Evolutionary conservation across 2,329 filamentous ascomycete species (phyloP), one percentile per base, ranked within the genome.

Genomic region (Hypocreales sp.): DNA sequence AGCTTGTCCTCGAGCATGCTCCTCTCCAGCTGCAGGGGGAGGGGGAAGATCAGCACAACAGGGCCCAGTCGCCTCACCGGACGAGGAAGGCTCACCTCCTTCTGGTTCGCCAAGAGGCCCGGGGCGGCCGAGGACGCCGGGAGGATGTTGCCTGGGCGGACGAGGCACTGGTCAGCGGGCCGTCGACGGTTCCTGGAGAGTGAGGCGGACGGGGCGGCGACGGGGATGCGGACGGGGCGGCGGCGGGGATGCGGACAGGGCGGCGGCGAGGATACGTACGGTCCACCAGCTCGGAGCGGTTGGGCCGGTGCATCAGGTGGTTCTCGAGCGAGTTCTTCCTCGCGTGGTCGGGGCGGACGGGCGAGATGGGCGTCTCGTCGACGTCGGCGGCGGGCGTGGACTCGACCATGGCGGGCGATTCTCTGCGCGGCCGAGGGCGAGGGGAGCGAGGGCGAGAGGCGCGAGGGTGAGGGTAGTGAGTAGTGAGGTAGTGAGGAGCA

Each of bases 1-100:
- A 94, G 64, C 30, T 67, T 78, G 51, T 93, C 81, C 33, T 74
- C 79, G 10, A 79, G 71, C 84, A 94, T 93, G 51, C 83, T 77
- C 49, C 76, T 83, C 53, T 84, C 72, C 22, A 94, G 72, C 59
- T 68, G 26, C 31, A n/a, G 12, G 10, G 16, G 14, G 15, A 8
- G 13, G 15, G 15, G 14, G 11, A 20, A 18, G 18, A 20, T 26
- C 9, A 26, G 17, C 18, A 13, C 10, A 16, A 12, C 14, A 20
- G 18, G 7, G 11, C 12, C n/a, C 15, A 5, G 11, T 15, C 13
- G 19, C 11, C 17, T 12, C 5, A 12, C 8, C 24, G n/a, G 24
- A 13, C 14, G 27, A 26, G 25, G 4, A 7, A 22, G 26, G 38
- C 54, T 46, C 34, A 65, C 64, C 50, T 92, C 81, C 45, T 70